Evolutionary conservation across 768 basidiomycete genomes (phyloP).

Genomic region (Naematelia aurantialba): DNA sequence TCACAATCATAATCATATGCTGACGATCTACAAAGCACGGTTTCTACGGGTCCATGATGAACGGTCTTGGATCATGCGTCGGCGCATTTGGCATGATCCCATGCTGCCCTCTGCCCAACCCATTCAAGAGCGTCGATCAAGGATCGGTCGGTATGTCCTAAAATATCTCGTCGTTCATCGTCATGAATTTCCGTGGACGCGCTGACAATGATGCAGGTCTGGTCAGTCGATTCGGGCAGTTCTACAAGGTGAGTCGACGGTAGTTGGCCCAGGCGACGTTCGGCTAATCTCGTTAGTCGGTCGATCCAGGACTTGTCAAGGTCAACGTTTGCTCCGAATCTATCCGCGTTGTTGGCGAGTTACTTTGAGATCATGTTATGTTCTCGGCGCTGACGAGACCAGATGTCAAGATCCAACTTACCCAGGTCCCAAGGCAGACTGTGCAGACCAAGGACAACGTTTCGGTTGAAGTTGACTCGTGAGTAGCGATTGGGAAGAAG

Average conservation of each 20-base stretch:
- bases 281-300: slow-evolving; percentile 53
- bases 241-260: slow-evolving; percentile 62
- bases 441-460: slow-evolving; percentile 97
- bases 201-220: slow-evolving; percentile 72
- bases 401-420: slow-evolving; percentile 92
- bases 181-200: slow-evolving; percentile 40
- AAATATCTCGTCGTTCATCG: not conserved
- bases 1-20: not conserved
- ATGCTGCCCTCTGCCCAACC: slow-evolving; percentile 61
- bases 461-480: slow-evolving; percentile 68
- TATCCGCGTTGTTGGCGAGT: slow-evolving; percentile 65
- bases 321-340: slow-evolving; percentile 93
- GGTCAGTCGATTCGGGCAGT: slow-evolving; percentile 87
- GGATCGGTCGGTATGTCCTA: slow-evolving; percentile 39
- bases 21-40: slow-evolving; percentile 58
- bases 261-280: not conserved
- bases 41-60: slow-evolving; percentile 75
- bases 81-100: slow-evolving; percentile 74
- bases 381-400: not conserved
- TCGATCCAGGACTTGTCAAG: slow-evolving; percentile 85
- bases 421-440: slow-evolving; percentile 50
- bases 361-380: slow-evolving; percentile 1
- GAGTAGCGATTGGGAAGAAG: slow-evolving; percentile 11
- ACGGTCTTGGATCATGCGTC: slow-evolving; percentile 63
- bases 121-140: slow-evolving; percentile 58